Percentiles rank a stretch among this genome's conserved stretches.
Conservation (phyloP, 495 filamentous ascomycete genomes). For the Xylaria palmicola region DNA sequence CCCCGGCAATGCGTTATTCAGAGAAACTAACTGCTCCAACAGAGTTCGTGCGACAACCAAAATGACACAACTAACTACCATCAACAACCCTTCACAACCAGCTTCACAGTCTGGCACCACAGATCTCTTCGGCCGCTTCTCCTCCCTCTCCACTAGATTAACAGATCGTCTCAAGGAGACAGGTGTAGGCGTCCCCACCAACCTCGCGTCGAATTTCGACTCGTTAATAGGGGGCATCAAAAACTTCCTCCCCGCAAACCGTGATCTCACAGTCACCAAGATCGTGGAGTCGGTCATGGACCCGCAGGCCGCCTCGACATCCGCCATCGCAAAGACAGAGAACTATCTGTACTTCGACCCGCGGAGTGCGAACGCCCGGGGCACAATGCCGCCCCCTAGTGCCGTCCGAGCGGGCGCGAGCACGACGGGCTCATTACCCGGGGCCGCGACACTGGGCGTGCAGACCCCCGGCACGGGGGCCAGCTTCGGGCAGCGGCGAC, state of each 20-base stretch:
- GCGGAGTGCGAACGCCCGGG: slow-evolving; percentile 84
- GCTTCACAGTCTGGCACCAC: slow-evolving; percentile 56
- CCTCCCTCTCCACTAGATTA: slow-evolving; percentile 80
- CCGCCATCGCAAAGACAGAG: slow-evolving; percentile 94
- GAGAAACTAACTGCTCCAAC: slow-evolving; percentile 30
- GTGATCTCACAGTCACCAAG: slow-evolving; percentile 94
- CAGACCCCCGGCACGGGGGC: slow-evolving; percentile 67
- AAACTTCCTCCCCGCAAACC: slow-evolving; percentile 93
- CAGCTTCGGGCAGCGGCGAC: slow-evolving; percentile 88
- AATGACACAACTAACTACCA: slow-evolving; percentile 97
- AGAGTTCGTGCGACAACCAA: slow-evolving; percentile 94
- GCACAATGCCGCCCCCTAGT: slow-evolving; percentile 80
- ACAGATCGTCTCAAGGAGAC: slow-evolving; percentile 93
- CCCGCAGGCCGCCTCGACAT: slow-evolving; percentile 80
- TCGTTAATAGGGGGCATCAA: slow-evolving; percentile 97
- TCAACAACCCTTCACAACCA: slow-evolving; percentile 63
- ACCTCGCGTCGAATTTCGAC: slow-evolving; percentile 85
- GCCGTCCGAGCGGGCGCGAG: slow-evolving; percentile 46
- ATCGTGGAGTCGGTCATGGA: slow-evolving; percentile 99
- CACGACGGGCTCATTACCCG: slow-evolving; percentile 43
- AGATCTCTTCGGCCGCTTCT: slow-evolving; percentile 86
- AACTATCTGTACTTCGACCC: slow-evolving; percentile 99
- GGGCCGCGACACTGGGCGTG: slow-evolving; percentile 43
- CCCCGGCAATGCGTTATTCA: background rate
- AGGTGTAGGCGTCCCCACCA: slow-evolving; percentile 54